Evolutionary conservation across 2,329 filamentous ascomycete species (phyloP), one percentile per base, ranked within the genome.

Genomic region (Elsinoe necatrix): DNA sequence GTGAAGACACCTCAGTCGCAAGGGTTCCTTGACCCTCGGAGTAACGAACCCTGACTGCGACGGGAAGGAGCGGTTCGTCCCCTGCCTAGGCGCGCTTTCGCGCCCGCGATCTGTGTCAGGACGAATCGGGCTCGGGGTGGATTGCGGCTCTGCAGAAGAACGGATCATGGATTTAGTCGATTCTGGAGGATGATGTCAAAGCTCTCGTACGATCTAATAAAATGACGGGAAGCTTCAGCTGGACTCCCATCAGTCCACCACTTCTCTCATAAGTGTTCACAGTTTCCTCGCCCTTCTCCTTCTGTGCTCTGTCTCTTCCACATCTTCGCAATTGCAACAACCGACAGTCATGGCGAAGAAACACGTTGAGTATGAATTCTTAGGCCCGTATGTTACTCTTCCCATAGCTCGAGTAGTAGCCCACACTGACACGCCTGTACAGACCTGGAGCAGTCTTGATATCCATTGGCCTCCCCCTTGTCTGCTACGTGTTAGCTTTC

Each of bases 401-500:
- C 42, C 14, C 14, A 18, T 20, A 12, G 12, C 20, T 55, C 25
- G 7, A 27, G 7, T 9, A 29, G 12, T 7, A 11, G 3, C 6
- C 8, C 21, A 14, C 25, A 39, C 37, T 59, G 31, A 56, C 55
- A 21, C 52, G 42, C 27, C 1, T 3, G 9, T n/a, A 27, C 62
- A 95, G 90, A 56, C 76, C 85, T 41, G 91, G 90, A 57, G 89
- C 87, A 34, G 81, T 85, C 59, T 80, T 74, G 60, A 88, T 97
- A 66, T 87, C 87, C 6, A 85, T 95, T 65, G 84, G 85, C 57
- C 82, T 96, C 0, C 92, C 92, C 0, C 59, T 90, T 41, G 78
- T 91, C 61, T 81, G 89, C 64, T 95, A 93, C 73, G 69, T 84
- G 64, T 85, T 92, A 67, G 80, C 84, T 47, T 95, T 96, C 68